phyloP scores from a whole-genome alignment of 2,329 filamentous ascomycete genomes.

The Fusarium sp. region DNA sequence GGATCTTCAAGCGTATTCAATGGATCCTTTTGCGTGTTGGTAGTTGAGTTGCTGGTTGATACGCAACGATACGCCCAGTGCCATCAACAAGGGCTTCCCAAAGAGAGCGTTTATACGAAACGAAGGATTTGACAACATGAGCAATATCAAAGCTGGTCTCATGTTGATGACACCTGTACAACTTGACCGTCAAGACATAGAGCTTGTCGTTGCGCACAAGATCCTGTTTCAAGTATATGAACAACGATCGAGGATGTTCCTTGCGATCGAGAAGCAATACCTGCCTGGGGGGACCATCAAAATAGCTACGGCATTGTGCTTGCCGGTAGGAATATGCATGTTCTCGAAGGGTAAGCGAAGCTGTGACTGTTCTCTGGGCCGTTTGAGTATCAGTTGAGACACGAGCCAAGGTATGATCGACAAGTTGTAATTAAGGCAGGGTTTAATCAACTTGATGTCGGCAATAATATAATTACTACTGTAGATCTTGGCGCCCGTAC shows the following conservation, averaged over 20 bases:
- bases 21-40: neutral
- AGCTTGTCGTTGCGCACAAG: slow-evolving; percentile 6
- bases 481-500: neutral
- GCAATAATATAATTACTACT: neutral
- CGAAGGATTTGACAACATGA: neutral
- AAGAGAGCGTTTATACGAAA: neutral
- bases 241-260: neutral
- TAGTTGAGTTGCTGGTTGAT: neutral
- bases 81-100: neutral
- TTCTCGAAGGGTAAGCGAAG: neutral
- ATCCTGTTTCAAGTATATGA: slow-evolving; percentile 7
- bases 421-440: neutral
- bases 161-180: slow-evolving; percentile 6
- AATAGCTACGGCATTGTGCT: neutral
- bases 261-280: neutral
- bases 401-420: neutral
- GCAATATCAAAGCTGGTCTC: neutral
- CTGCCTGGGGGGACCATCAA: neutral
- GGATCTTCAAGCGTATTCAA: neutral
- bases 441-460: neutral
- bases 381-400: slow-evolving; percentile 1
- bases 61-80: neutral
- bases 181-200: neutral
- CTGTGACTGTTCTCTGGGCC: neutral
- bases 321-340: neutral